Conservation (phyloP, 108 stramenopile genomes). For the Fragilaria radians region DNA sequence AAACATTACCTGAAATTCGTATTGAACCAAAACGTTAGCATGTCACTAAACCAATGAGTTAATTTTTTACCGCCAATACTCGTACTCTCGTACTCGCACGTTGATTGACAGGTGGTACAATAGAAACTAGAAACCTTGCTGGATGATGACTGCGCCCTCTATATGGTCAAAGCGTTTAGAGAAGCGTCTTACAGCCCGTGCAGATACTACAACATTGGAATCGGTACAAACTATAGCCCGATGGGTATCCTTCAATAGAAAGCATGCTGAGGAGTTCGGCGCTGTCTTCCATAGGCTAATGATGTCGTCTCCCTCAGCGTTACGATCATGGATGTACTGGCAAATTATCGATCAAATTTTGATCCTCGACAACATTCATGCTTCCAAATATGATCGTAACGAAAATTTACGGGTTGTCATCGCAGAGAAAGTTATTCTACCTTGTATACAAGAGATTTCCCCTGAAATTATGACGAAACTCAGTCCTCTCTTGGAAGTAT, state of each 20-base stretch:
- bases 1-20: too few species aligned
- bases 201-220: conserved; percentile 41
- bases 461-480: conserved; percentile 20
- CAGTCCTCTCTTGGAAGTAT: conserved; percentile 23
- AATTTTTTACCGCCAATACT: too few species aligned
- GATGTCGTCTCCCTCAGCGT: neutral
- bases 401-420: conserved; percentile 37
- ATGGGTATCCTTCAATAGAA: conserved; percentile 53
- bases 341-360: conserved; percentile 38
- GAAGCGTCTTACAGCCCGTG: conserved; percentile 26
- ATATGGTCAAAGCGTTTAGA: conserved; percentile 37
- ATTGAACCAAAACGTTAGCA: too few species aligned
- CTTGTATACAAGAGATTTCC: conserved; percentile 7
- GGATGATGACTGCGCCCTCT: conserved; percentile 18
- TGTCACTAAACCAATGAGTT: too few species aligned
- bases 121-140: too few species aligned
- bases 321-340: conserved; percentile 37
- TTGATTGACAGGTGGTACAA: too few species aligned
- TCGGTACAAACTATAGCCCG: conserved; percentile 42
- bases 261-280: conserved; percentile 21
- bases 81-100: too few species aligned
- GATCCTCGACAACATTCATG: conserved; percentile 14
- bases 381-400: conserved; percentile 30
- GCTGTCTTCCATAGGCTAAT: conserved; percentile 3
- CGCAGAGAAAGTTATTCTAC: conserved; percentile 43